A percentile compares a stretch with the other conserved stretches of the same genome.
Evolutionary conservation across 768 basidiomycete genomes (phyloP).

Genomic region (Suillus spraguei): DNA sequence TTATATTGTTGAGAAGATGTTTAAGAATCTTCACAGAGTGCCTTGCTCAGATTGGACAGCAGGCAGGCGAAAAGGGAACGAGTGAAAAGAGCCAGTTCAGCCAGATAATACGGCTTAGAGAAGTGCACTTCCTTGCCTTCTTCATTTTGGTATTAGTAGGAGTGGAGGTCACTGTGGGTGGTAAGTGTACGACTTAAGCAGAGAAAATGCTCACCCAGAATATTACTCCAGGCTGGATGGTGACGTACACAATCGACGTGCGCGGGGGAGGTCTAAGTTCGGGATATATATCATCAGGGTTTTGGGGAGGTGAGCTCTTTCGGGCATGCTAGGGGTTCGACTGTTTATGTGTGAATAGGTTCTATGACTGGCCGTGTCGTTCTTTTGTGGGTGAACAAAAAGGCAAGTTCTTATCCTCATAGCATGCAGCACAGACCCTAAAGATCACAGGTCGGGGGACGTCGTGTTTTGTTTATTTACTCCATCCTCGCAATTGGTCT

Average conservation of each 20-base stretch:
- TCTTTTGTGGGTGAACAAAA: constrained; percentile 31
- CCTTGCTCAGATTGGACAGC: no score
- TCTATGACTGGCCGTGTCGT: constrained; percentile 33
- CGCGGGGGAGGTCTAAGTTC: no score
- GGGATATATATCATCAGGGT: constrained; percentile 42
- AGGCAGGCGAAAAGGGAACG: no score
- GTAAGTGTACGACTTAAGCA: no score
- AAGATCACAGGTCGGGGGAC: constrained; percentile 32
- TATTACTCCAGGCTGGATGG: no score
- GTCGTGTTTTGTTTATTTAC: constrained; percentile 31
- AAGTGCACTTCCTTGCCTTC: constrained; percentile 43
- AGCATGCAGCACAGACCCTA: constrained; percentile 1
- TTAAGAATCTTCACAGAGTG: no score
- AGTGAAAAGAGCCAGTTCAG: constrained; percentile 43
- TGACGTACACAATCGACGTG: no score
- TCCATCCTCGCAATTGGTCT: constrained; percentile 44
- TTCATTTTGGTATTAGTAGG: no score
- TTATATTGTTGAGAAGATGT: no score
- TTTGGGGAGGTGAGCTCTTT: constrained; percentile 31
- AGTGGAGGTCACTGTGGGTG: no score
- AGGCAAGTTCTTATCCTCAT: constrained; percentile 16
- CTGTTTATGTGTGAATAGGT: constrained; percentile 17
- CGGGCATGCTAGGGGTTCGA: not conserved
- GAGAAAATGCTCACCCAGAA: no score
- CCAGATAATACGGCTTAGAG: constrained; percentile 48